Percentiles rank a stretch among this genome's conserved stretches.
Conservation (phyloP, 2,329 filamentous ascomycete genomes). For the Calonectria hongkongensis region DNA sequence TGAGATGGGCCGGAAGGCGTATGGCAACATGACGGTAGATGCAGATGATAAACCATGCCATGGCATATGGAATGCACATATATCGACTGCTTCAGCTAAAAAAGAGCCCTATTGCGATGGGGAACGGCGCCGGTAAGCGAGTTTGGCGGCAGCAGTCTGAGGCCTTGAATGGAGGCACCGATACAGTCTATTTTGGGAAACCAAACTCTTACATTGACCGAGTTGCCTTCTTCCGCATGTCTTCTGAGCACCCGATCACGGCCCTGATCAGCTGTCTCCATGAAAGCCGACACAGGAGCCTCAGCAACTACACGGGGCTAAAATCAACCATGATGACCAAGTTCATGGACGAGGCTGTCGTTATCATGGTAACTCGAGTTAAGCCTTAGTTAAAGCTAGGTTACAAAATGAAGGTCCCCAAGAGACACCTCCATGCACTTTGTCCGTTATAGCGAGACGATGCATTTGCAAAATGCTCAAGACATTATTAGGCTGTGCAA, state of each 20-base stretch:
- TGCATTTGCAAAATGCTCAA: slow-evolving; percentile 9
- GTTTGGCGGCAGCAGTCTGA: slow-evolving; percentile 20
- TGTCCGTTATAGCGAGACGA: not conserved
- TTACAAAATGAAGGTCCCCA: not conserved
- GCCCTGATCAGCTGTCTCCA: not conserved
- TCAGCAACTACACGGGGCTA: not conserved
- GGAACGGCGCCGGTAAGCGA: not conserved
- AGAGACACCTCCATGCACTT: not conserved
- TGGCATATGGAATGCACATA: slow-evolving; percentile 8
- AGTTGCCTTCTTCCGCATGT: slow-evolving; percentile 3
- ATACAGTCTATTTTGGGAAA: slow-evolving; percentile 8
- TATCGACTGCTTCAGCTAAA: slow-evolving; percentile 11
- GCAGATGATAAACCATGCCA: not conserved
- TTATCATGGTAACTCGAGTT: not conserved
- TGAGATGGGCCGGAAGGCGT: not conserved
- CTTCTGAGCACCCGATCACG: slow-evolving; percentile 22
- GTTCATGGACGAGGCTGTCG: not conserved
- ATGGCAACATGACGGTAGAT: not conserved
- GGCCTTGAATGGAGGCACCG: not conserved
- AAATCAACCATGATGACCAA: not conserved
- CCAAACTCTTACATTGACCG: not conserved
- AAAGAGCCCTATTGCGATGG: not conserved
- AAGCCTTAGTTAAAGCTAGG: not conserved
- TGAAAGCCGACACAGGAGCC: not conserved
- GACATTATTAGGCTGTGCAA: not conserved